A percentile compares a stretch with the other conserved stretches of the same genome.
These are phyloP conservation scores for Penicillium freii DNA, from an alignment of 2,329 filamentous ascomycete species.

Conservation along the genomic window DNA sequence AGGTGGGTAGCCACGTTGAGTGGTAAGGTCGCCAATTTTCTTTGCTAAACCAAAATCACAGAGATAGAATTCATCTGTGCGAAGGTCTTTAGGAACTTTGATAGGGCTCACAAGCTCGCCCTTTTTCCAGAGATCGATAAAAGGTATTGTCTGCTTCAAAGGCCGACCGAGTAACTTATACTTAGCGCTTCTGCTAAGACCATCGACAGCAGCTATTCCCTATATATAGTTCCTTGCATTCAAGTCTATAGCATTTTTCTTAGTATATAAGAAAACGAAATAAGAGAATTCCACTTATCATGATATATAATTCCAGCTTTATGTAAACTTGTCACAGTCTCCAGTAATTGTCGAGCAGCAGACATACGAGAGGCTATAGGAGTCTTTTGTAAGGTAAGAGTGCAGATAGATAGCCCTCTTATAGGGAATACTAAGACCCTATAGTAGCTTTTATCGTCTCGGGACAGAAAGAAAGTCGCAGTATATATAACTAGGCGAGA, in stretches of 20 bases:
- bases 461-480: conserved; percentile 20
- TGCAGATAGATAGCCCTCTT: conserved; percentile 21
- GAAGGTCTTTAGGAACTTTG: conserved; percentile 20
- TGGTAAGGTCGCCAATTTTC: conserved; percentile 19
- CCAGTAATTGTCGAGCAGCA: conserved; percentile 29
- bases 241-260: conserved; percentile 21
- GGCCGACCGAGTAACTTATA: conserved; percentile 29
- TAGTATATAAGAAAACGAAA: conserved; percentile 9
- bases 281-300: conserved; percentile 16
- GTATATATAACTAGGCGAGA: conserved; percentile 22
- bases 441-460: conserved; percentile 14
- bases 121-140: conserved; percentile 23
- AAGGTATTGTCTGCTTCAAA: conserved; percentile 26
- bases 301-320: conserved; percentile 29
- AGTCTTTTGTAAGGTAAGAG: conserved; percentile 7
- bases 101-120: conserved; percentile 27
- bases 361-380: conserved; percentile 28
- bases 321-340: conserved; percentile 27
- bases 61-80: conserved; percentile 30
- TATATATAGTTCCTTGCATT: conserved; percentile 32
- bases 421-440: conserved; percentile 26
- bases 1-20: conserved; percentile 16
- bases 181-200: conserved; percentile 24
- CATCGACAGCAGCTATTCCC: conserved; percentile 25
- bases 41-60: conserved; percentile 30